A percentile compares a stretch with the other conserved stretches of the same genome.
Evolutionary conservation across 1,139 yeast genomes (phyloP).

Genomic region (Saccharomyces uvarum): DNA sequence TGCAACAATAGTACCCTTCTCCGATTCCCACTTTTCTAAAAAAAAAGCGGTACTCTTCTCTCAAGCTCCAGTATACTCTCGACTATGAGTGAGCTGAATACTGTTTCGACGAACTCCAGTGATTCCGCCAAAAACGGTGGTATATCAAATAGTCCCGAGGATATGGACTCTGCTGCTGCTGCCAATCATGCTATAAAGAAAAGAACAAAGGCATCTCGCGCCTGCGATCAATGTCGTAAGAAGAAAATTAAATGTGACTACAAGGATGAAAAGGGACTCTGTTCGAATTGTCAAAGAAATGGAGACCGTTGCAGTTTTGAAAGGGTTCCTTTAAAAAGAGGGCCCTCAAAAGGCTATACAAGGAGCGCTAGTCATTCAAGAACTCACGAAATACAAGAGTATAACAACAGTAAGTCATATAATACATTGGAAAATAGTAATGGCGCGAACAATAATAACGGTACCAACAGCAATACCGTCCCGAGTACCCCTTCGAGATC

Average conservation of each 20-base stretch:
- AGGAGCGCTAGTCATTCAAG: constrained; percentile 21
- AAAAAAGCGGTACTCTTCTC: neutral
- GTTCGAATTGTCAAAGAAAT: constrained; percentile 26
- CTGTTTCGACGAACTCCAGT: constrained; percentile 9
- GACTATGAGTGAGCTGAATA: constrained; percentile 5
- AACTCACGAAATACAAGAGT: constrained; percentile 33
- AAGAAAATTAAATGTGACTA: constrained; percentile 34
- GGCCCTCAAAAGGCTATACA: constrained; percentile 64
- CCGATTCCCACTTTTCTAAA: neutral
- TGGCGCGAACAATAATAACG: constrained; percentile 18
- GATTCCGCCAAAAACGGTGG: constrained; percentile 7
- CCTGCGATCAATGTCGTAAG: constrained; percentile 34
- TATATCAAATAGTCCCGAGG: constrained; percentile 41
- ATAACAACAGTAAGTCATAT: constrained; percentile 8
- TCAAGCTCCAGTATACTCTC: constrained; percentile 3
- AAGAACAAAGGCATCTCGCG: constrained; percentile 31
- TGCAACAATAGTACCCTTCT: neutral
- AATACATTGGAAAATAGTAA: constrained; percentile 19
- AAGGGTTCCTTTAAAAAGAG: constrained; percentile 64
- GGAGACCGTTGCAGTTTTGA: constrained; percentile 34
- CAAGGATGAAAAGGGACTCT: constrained; percentile 17
- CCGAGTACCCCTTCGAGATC: constrained; percentile 13
- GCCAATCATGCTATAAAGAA: constrained; percentile 40
- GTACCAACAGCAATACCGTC: constrained; percentile 1
- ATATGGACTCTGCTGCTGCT: constrained; percentile 42